Conservation (phyloP, 306 rosid species). For the Lablab purpureus region DNA sequence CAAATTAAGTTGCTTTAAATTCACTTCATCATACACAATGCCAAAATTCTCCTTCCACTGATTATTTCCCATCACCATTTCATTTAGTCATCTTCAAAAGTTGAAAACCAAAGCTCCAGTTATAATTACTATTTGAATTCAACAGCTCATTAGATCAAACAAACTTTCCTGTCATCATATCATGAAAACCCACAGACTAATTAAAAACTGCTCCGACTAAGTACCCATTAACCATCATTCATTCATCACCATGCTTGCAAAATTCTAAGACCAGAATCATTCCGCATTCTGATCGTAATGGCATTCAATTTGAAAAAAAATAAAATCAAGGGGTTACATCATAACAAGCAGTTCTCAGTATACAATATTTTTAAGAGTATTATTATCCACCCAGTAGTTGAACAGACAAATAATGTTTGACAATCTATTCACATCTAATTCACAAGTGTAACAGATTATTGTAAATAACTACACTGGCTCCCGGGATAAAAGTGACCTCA, state of each 20-base stretch:
- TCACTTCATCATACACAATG: slow-evolving; percentile 55
- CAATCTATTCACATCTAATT: slow-evolving; percentile 33
- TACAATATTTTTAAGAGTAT: not conserved
- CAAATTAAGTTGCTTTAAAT: slow-evolving; percentile 60
- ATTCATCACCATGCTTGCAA: slow-evolving; percentile 36
- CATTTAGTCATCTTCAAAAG: slow-evolving; percentile 30
- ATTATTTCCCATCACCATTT: slow-evolving; percentile 43
- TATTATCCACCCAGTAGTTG: slow-evolving; percentile 15
- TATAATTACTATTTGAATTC: slow-evolving; percentile 52
- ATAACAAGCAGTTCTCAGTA: not conserved
- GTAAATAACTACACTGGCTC: slow-evolving; percentile 26
- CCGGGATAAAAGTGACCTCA: slow-evolving; percentile 36
- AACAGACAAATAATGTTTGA: slow-evolving; percentile 26
- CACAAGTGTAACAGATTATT: slow-evolving; percentile 36
- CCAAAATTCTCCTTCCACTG: slow-evolving; percentile 21
- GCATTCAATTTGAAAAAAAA: not conserved
- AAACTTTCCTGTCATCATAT: slow-evolving; percentile 45
- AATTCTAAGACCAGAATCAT: slow-evolving; percentile 24
- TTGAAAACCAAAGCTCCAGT: slow-evolving; percentile 41
- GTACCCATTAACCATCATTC: slow-evolving; percentile 34
- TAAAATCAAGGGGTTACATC: not conserved
- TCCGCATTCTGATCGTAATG: slow-evolving; percentile 2
- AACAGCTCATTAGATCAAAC: slow-evolving; percentile 45
- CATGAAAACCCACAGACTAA: slow-evolving; percentile 25
- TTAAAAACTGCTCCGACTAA: slow-evolving; percentile 34